Conservation (phyloP, 2,329 filamentous ascomycete genomes). For the Coniochaeta prunicola region DNA sequence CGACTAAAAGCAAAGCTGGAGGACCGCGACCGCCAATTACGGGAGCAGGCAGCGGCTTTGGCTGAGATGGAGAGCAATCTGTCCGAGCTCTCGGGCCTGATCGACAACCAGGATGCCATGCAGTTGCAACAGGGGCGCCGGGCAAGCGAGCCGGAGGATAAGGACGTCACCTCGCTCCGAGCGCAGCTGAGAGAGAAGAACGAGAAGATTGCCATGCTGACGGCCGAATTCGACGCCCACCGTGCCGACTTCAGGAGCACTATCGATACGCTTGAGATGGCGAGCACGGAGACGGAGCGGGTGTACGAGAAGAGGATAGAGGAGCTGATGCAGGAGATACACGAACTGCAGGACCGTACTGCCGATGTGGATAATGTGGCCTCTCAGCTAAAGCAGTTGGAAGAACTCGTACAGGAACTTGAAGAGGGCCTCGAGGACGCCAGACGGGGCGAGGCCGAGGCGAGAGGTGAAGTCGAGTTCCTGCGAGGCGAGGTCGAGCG, state of each 20-base stretch:
- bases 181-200: slow-evolving; percentile 89
- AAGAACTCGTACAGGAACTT: slow-evolving; percentile 92
- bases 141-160: slow-evolving; percentile 53
- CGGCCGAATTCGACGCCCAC: slow-evolving; percentile 89
- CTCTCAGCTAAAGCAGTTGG: slow-evolving; percentile 84
- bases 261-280: slow-evolving; percentile 92
- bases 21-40: slow-evolving; percentile 80
- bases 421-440: slow-evolving; percentile 96
- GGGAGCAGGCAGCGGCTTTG: slow-evolving; percentile 75
- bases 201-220: slow-evolving; percentile 89
- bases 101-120: slow-evolving; percentile 46
- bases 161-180: slow-evolving; percentile 69
- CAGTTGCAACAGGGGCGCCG: slow-evolving; percentile 23
- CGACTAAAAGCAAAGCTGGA: slow-evolving; percentile 67
- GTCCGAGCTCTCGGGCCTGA: slow-evolving; percentile 65
- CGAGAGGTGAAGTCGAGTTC: slow-evolving; percentile 92
- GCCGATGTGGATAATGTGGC: slow-evolving; percentile 91
- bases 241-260: slow-evolving; percentile 94
- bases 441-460: slow-evolving; percentile 87
- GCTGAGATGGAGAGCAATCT: slow-evolving; percentile 86
- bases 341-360: slow-evolving; percentile 72
- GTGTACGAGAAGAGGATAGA: slow-evolving; percentile 94
- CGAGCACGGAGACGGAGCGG: slow-evolving; percentile 88
- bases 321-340: slow-evolving; percentile 74
- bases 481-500: slow-evolving; percentile 89